A percentile compares a stretch with the other conserved stretches of the same genome.
phyloP scores from a whole-genome alignment of 2,329 filamentous ascomycete genomes.

The Emmonsia crescens region DNA sequence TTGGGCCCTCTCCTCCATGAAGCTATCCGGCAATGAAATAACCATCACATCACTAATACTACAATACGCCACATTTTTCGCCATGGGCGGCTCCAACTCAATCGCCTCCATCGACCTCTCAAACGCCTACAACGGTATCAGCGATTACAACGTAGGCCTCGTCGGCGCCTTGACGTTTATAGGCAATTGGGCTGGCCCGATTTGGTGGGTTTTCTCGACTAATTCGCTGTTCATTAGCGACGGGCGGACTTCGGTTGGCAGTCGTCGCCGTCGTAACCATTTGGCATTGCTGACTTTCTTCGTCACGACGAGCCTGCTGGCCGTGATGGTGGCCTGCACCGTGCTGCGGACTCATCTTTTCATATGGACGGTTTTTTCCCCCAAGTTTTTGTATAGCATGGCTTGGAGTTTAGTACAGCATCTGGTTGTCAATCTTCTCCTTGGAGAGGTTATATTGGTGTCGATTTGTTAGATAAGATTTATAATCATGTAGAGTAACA shows the following conservation, averaged over 20 bases:
- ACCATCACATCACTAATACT: conserved; percentile 63
- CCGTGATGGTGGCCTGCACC: conserved; percentile 83
- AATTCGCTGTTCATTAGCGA: conserved; percentile 25
- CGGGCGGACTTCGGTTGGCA: conserved; percentile 25
- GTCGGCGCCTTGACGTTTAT: conserved; percentile 79
- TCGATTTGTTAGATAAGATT: conserved; percentile 6
- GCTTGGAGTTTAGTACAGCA: conserved; percentile 82
- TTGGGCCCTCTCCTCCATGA: conserved; percentile 38
- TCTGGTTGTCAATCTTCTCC: conserved; percentile 55
- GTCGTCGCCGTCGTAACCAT: background rate
- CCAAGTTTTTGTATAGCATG: conserved; percentile 87
- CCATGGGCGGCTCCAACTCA: conserved; percentile 80
- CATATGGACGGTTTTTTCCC: conserved; percentile 97
- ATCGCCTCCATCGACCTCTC: conserved; percentile 94
- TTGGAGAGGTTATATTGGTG: conserved; percentile 50
- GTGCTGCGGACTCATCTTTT: conserved; percentile 79
- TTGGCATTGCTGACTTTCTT: conserved; percentile 60
- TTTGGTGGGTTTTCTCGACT: conserved; percentile 71
- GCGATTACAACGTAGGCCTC: conserved; percentile 63
- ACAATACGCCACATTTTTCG: conserved; percentile 77
- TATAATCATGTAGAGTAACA: background rate
- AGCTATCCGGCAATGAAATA: conserved; percentile 43
- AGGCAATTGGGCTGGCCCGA: conserved; percentile 80
- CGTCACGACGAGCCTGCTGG: conserved; percentile 50
- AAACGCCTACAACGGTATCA: conserved; percentile 87